Evolutionary conservation across 495 filamentous ascomycete species (phyloP), one percentile per base, ranked within the genome.

Genomic region (Penicillium steckii): DNA sequence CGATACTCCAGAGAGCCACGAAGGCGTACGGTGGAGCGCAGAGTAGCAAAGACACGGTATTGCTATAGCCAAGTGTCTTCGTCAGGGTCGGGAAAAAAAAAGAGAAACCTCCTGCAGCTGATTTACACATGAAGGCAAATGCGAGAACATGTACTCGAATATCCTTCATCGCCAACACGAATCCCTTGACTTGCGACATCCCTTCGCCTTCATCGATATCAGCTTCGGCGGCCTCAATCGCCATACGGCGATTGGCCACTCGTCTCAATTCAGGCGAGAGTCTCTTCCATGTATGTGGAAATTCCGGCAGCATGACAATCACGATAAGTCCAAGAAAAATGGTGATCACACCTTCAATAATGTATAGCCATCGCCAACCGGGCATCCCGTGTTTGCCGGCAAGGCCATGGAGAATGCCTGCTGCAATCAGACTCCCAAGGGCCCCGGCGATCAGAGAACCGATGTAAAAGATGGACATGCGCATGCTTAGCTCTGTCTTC

Each of bases 381-480:
- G 63, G 55, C 22, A 75, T 43, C 8, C 74, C 73, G 10, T 58
- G 60, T 3, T 59, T 48, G 15, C 67, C 68, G 3, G 60, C 62
- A 13, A 80, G 49, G 1, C 69, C 70, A 15, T 57, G 44, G 9
- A 75, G 55, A 33, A 79, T 73, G 7, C 80, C 74, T 26, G 75
- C 70, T 10, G 81, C 79, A 19, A 87, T 71, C 12, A 85, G 62
- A 4, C 81, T 81, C 8, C 81, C 81, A 61, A 86, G 85, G 1
- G 83, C 83, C 3, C 83, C 82, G 55, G 68, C 74, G 13, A 85
- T 64, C 13, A 83, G 71, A 3, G 83, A 81, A 13, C 79, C 81
- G 33, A 79, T 82, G 63, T 85, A 85, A 64, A 86, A 86, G 41
- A 84, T 71, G 42, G 75, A 76, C 60, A 78, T 84, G 21, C 80